Evolutionary conservation across 2,329 filamentous ascomycete genomes (phyloP).

Genomic region (Trichoderma sp.): DNA sequence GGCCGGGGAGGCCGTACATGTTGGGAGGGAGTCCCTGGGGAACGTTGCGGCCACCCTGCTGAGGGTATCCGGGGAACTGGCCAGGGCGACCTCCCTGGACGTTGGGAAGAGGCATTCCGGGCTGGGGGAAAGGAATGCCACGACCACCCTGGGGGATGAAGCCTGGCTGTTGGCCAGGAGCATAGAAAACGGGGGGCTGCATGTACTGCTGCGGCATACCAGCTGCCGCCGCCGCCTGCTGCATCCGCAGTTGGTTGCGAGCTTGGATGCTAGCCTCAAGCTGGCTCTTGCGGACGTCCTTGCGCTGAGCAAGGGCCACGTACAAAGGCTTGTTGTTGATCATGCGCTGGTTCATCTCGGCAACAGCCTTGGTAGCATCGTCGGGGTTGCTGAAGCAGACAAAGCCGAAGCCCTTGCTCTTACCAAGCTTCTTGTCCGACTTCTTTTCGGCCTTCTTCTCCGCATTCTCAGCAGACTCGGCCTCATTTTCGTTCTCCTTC

Average conservation of each 20-base stretch:
- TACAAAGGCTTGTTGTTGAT: constrained; percentile 94
- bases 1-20: constrained; percentile 76
- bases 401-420: constrained; percentile 99
- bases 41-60: constrained; percentile 81
- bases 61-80: constrained; percentile 81
- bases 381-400: constrained; percentile 99
- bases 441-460: constrained; percentile 61
- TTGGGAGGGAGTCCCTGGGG: constrained; percentile 84
- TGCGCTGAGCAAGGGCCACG: constrained; percentile 96
- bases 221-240: constrained; percentile 88
- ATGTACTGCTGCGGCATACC: constrained; percentile 87
- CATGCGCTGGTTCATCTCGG: constrained; percentile 99
- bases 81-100: constrained; percentile 79
- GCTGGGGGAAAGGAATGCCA: constrained; percentile 64
- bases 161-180: constrained; percentile 72
- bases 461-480: constrained; percentile 43
- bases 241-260: constrained; percentile 96
- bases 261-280: constrained; percentile 99
- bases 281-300: constrained; percentile 99
- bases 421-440: constrained; percentile 69
- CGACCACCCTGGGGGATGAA: constrained; percentile 64
- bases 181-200: constrained; percentile 89
- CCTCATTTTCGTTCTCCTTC: constrained; percentile 43
- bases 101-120: constrained; percentile 62
- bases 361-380: constrained; percentile 97